Evolutionary conservation across 192 early-diverging fungal species (phyloP).

Genomic region (Martensiomyces pterosporus): DNA sequence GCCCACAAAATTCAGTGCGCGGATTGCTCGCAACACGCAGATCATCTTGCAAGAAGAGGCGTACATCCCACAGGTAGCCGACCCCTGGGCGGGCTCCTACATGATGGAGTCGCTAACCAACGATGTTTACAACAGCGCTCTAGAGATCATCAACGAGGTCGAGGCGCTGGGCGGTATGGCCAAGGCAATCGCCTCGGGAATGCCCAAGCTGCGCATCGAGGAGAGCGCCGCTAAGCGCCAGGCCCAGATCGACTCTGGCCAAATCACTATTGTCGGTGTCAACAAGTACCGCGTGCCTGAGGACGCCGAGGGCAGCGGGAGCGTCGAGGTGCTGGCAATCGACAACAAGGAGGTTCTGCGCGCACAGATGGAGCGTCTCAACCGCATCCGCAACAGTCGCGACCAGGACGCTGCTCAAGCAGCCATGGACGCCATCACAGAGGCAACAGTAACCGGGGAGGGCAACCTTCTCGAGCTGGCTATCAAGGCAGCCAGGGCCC

Average conservation of each 20-base stretch:
- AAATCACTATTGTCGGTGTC: constrained; percentile 84
- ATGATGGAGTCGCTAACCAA: constrained; percentile 91
- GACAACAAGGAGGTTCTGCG: constrained; percentile 75
- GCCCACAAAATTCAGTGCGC: constrained; percentile 77
- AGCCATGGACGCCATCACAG: constrained; percentile 61
- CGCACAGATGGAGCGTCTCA: constrained; percentile 64
- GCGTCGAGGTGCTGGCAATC: constrained; percentile 64
- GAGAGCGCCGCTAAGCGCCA: constrained; percentile 84
- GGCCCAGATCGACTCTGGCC: constrained; percentile 83
- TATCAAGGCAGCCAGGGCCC: constrained; percentile 67
- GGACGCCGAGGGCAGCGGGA: constrained; percentile 58
- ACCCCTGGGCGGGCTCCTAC: constrained; percentile 90
- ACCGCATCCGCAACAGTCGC: constrained; percentile 53
- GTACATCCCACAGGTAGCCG: constrained; percentile 80
- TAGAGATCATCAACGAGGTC: constrained; percentile 69
- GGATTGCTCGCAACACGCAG: constrained; percentile 90
- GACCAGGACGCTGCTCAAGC: constrained; percentile 52
- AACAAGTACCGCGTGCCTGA: constrained; percentile 78
- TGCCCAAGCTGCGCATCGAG: constrained; percentile 87
- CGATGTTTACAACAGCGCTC: constrained; percentile 67
- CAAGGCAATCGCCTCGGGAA: constrained; percentile 80
- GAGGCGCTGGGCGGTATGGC: constrained; percentile 89
- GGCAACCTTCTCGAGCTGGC: constrained; percentile 74
- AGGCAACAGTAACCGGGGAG: constrained; percentile 58
- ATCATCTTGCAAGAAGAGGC: constrained; percentile 86